These are phyloP conservation scores for Chrysanthemum seticuspe DNA, from an alignment of 129 eudicot species.

Conservation along the genomic window DNA sequence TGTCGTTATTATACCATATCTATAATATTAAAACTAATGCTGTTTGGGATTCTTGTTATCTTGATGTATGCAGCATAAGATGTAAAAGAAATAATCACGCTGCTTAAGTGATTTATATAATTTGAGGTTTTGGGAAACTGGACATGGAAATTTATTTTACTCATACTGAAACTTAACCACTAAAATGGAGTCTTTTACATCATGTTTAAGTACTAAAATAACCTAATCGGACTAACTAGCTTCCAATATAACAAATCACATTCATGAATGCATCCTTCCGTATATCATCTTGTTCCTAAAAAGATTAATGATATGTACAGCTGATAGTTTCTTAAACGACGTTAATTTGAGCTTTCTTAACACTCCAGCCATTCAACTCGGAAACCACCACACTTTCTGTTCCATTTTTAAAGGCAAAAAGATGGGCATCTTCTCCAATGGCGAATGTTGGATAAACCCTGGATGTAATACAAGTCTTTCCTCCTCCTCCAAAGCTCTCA, in stretches of 20 bases:
- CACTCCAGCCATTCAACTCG: conserved; percentile 32
- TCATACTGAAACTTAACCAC: not conserved
- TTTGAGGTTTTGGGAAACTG: too few relatives aligned
- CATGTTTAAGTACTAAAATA: not conserved
- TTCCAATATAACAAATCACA: not conserved
- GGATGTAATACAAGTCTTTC: conserved; percentile 61
- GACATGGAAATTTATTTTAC: too few relatives aligned
- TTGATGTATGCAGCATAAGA: too few relatives aligned
- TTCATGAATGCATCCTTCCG: not conserved
- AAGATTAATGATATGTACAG: too few relatives aligned
- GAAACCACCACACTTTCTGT: conserved; percentile 32
- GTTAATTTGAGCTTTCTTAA: conserved; percentile 23
- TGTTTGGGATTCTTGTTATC: too few relatives aligned
- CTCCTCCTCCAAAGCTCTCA: conserved; percentile 71
- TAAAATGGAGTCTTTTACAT: not conserved
- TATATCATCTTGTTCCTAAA: too few relatives aligned
- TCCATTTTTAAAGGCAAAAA: conserved; percentile 52
- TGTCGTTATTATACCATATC: too few relatives aligned
- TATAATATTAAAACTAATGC: too few relatives aligned
- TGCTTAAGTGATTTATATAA: too few relatives aligned
- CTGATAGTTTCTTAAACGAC: not conserved
- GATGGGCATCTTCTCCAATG: conserved; percentile 32
- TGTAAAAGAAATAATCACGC: too few relatives aligned
- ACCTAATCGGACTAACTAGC: conserved; percentile 4
- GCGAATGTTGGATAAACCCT: conserved; percentile 72